Conservation (phyloP, 2,329 filamentous ascomycete genomes). For the Ophiostoma himal-ulmi region DNA sequence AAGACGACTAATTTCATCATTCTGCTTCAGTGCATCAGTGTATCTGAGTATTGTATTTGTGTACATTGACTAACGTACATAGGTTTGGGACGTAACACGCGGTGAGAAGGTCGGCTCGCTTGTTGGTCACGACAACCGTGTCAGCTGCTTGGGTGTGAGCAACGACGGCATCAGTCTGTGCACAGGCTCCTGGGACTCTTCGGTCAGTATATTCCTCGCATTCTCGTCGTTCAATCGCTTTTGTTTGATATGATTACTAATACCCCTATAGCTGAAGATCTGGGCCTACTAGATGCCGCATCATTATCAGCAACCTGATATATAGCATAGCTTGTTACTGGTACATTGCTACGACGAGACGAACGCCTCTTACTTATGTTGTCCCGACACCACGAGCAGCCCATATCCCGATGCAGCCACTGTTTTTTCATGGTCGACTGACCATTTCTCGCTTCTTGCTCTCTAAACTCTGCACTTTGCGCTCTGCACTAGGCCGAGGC, state of each 20-base stretch:
- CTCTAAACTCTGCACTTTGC: too few species aligned
- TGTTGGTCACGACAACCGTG: conserved; percentile 95
- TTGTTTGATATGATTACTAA: conserved; percentile 27
- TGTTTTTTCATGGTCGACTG: background rate
- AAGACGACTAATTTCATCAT: conserved; percentile 32
- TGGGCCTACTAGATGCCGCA: conserved; percentile 66
- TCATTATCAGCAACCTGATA: background rate
- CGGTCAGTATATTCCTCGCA: conserved; percentile 57
- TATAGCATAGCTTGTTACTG: conserved; percentile 3
- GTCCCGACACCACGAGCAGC: conserved; percentile 15
- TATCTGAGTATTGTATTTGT: background rate
- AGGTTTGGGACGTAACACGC: conserved; percentile 97
- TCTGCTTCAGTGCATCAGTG: background rate
- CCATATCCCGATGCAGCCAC: background rate
- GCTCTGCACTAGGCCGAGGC: too few species aligned
- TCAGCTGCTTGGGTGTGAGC: conserved; percentile 97
- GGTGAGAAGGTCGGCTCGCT: conserved; percentile 96
- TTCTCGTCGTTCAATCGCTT: background rate
- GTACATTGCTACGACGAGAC: conserved; percentile 22
- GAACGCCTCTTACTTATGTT: conserved; percentile 17
- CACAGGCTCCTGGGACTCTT: conserved; percentile 98
- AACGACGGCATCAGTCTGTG: conserved; percentile 99
- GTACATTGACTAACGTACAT: conserved; percentile 6
- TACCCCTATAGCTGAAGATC: conserved; percentile 65
- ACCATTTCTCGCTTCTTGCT: background rate